Evolutionary conservation across 2,329 filamentous ascomycete species (phyloP), one percentile per base, ranked within the genome.

Genomic region (Colletotrichum sp.): DNA sequence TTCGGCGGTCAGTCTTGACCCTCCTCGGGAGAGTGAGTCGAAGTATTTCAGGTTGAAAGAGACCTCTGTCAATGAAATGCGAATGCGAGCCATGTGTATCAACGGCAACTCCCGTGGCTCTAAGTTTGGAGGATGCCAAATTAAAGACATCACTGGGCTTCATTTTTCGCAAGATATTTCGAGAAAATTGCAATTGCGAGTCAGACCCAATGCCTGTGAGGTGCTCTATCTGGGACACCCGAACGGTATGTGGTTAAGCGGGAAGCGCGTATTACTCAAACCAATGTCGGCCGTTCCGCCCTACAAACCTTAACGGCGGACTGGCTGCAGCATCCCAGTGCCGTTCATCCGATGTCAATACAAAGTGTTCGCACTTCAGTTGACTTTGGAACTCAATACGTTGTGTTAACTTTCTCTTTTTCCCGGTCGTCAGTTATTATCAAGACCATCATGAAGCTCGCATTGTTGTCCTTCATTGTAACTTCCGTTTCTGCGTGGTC

Each of bases 41-140:
- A 13, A 21, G 0, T 5, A 13, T 52, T 21, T 13, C n/a, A 49
- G 18, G 0, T 49, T n/a, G 0, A 2, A 49, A n/a, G 9, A 1
- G 1, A 13, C n/a, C 6, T 13, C 10, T 13, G n/a, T 21, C 10
- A 2, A 13, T 32, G 5, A 3, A 0, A 49, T 13, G n/a, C 44
- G 44, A 52, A 52, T 21, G n/a, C n/a, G 44, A 52, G 9, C 44
- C 6, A 7, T 13, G 1, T 10, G 44, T 24, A 52, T 21, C n/a
- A 13, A 7, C n/a, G 44, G n/a, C 2, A 52, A 52, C 0, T 5
- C 44, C n/a, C n/a, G 44, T 52, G 3, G 6, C 18, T 4, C 44
- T 13, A 13, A 13, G 44, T 24, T 4, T 21, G 10, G 10, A 13
- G 1, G 10, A 52, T 52, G 44, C 44, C 10, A 13, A 13, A n/a